A percentile compares a stretch with the other conserved stretches of the same genome.
Evolutionary conservation across 2,329 filamentous ascomycete species (phyloP).

Genomic region (Colletotrichum sp.): DNA sequence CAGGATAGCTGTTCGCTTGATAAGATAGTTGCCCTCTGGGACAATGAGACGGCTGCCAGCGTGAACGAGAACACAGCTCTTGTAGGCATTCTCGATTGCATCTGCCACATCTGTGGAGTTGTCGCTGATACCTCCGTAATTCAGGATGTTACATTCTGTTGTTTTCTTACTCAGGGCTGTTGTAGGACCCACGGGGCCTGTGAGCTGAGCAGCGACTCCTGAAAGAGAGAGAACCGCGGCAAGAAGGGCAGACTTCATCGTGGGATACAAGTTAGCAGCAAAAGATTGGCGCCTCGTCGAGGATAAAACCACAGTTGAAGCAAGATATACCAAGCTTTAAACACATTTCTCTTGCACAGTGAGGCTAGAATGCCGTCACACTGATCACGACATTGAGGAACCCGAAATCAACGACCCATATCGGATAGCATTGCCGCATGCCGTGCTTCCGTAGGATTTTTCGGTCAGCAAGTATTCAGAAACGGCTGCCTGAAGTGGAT

Average conservation of each 20-base stretch:
- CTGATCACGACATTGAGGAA: not conserved
- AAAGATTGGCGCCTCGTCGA: not conserved
- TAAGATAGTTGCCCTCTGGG: not conserved
- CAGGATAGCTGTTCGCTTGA: not conserved
- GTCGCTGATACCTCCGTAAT: not conserved
- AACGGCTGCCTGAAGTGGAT: not conserved
- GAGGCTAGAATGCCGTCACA: not conserved
- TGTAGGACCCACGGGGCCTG: not conserved
- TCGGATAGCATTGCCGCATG: not conserved
- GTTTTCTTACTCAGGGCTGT: not conserved
- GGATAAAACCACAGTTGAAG: accelerated
- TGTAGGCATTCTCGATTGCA: not conserved
- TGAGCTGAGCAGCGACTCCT: not conserved
- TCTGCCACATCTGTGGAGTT: not conserved
- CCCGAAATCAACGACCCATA: not conserved
- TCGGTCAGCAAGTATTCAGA: not conserved
- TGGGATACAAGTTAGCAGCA: not conserved
- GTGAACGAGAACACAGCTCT: not conserved
- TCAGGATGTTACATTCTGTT: not conserved
- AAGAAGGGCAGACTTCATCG: not conserved
- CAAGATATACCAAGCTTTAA: not conserved
- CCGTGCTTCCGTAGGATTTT: not conserved
- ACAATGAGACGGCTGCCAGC: not conserved
- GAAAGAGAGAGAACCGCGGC: not conserved
- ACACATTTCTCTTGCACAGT: not conserved